Evolutionary conservation across 257 asterid genomes (phyloP).

Genomic region (Gardenia jasminoides): DNA sequence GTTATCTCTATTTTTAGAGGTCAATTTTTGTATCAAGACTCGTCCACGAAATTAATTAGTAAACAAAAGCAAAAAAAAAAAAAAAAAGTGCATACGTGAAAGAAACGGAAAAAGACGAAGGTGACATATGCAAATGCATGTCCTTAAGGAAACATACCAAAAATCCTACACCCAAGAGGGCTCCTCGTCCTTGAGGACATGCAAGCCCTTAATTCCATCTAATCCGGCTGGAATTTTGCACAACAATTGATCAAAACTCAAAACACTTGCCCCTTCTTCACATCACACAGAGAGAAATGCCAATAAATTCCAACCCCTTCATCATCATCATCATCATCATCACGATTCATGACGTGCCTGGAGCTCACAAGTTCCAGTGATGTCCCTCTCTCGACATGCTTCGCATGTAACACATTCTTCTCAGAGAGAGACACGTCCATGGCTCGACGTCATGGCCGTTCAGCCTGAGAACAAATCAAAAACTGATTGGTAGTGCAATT

Average conservation of each 20-base stretch:
- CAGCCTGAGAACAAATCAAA: not conserved
- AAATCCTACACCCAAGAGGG: conserved; percentile 2
- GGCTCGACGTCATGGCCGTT: not conserved
- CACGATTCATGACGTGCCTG: not conserved
- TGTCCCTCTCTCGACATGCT: conserved; percentile 1
- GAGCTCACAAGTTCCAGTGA: no score
- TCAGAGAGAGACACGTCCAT: conserved; percentile 17
- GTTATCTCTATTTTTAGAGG: no score
- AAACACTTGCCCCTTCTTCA: not conserved
- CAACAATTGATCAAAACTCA: not conserved
- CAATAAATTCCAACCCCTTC: not conserved
- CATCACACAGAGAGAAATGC: not conserved
- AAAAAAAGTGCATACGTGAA: not conserved
- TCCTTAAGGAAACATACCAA: conserved; percentile 42
- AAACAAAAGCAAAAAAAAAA: not conserved
- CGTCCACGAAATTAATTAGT: no score
- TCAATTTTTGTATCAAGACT: no score
- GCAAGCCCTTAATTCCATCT: conserved; percentile 23
- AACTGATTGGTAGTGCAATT: not conserved
- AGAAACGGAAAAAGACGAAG: not conserved
- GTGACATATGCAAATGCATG: conserved; percentile 31
- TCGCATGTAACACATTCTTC: conserved; percentile 17
- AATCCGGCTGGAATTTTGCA: conserved; percentile 22
- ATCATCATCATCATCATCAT: not conserved
- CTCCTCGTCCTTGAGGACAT: conserved; percentile 15